Evolutionary conservation across 2,329 filamentous ascomycete genomes (phyloP).

Genomic region (Aspergillus sp.): DNA sequence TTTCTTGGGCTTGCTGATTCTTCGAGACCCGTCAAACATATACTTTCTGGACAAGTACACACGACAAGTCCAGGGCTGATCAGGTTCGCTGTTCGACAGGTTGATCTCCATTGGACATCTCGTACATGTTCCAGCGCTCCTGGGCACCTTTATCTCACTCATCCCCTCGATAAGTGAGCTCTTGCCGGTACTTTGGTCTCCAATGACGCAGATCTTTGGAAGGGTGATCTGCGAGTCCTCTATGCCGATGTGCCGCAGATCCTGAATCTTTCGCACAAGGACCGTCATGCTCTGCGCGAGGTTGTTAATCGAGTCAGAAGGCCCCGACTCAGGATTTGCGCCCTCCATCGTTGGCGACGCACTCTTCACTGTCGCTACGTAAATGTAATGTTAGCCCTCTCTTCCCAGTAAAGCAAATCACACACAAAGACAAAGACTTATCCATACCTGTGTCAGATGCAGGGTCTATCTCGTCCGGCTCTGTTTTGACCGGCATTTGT

Average conservation of each 20-base stretch:
- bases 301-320: conserved; percentile 30
- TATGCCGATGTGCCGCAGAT: conserved; percentile 73
- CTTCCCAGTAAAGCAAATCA: background rate
- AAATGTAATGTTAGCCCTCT: conserved; percentile 1
- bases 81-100: conserved; percentile 57
- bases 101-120: conserved; percentile 81
- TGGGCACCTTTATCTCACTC: conserved; percentile 70
- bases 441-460: background rate
- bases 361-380: background rate
- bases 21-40: conserved; percentile 47
- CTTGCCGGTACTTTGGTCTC: conserved; percentile 85
- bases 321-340: background rate
- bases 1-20: conserved; percentile 53
- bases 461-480: background rate
- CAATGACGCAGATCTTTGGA: conserved; percentile 80
- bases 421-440: background rate
- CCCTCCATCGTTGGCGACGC: conserved; percentile 8
- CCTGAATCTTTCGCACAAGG: conserved; percentile 49
- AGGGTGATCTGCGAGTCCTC: conserved; percentile 69
- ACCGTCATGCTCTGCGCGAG: conserved; percentile 41
- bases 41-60: conserved; percentile 72
- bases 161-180: conserved; percentile 69
- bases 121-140: conserved; percentile 75
- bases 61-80: conserved; percentile 65
- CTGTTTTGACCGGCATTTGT: background rate